A percentile compares a stretch with the other conserved stretches of the same genome.
phyloP scores from a whole-genome alignment of 306 rosid species.

The Hippophae gyantsensis region DNA sequence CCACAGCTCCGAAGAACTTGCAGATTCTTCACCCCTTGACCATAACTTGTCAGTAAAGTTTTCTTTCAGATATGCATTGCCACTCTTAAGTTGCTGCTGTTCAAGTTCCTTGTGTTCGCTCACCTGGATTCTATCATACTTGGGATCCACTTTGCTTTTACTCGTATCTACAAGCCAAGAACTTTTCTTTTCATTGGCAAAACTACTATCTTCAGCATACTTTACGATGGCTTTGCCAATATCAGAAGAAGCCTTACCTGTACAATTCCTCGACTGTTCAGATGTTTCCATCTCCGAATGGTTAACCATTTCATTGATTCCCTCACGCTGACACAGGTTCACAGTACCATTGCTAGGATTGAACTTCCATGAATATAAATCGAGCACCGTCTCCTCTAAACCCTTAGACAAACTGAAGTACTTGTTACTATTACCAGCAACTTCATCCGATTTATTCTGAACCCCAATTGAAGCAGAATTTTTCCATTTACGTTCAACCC shows the following conservation, averaged over 20 bases:
- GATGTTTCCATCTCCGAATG: conserved; percentile 32
- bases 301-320: conserved; percentile 23
- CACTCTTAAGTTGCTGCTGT: conserved; percentile 38
- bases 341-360: conserved; percentile 50
- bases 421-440: conserved; percentile 50
- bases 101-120: conserved; percentile 50
- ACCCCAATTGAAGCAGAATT: conserved; percentile 44
- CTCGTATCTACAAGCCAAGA: conserved; percentile 58
- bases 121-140: conserved; percentile 28
- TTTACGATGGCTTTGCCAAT: conserved; percentile 31
- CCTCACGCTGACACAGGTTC: conserved; percentile 39
- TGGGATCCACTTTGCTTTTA: conserved; percentile 38
- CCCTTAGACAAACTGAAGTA: conserved; percentile 51
- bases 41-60: conserved; percentile 49
- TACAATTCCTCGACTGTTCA: conserved; percentile 35
- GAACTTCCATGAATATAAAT: conserved; percentile 64
- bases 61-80: conserved; percentile 42
- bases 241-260: conserved; percentile 29
- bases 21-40: conserved; percentile 53
- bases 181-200: conserved; percentile 41
- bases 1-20: conserved; percentile 53
- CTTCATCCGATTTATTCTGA: conserved; percentile 48
- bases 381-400: conserved; percentile 57
- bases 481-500: conserved; percentile 59
- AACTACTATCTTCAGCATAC: conserved; percentile 32